Percentiles rank a stretch among this genome's conserved stretches.
Evolutionary conservation across 257 asterid genomes (phyloP).

Genomic region (Osmanthus fragrans): DNA sequence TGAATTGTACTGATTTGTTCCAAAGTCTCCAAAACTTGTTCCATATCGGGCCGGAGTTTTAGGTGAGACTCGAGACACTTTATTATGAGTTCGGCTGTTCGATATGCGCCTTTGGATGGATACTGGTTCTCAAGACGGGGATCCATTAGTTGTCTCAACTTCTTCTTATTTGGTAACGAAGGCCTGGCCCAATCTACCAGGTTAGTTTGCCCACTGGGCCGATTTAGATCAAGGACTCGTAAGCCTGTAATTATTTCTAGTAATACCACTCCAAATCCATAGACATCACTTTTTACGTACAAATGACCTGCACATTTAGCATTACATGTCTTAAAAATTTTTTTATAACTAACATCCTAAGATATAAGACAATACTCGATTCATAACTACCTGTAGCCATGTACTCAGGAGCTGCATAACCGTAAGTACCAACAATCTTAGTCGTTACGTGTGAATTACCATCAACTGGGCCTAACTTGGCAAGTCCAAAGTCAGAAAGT

Average conservation of each 20-base stretch:
- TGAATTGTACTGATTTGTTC: conserved; percentile 36
- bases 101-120: conserved; percentile 51
- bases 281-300: conserved; percentile 82
- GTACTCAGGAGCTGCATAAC: conserved; percentile 89
- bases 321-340: not conserved
- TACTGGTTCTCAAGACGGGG: conserved; percentile 59
- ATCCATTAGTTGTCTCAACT: conserved; percentile 62
- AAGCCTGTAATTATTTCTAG: conserved; percentile 69
- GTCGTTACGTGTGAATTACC: conserved; percentile 83
- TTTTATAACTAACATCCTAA: not conserved
- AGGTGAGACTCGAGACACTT: conserved; percentile 74
- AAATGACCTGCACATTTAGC: conserved; percentile 57
- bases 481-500: conserved; percentile 90
- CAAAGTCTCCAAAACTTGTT: conserved; percentile 40
- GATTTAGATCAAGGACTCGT: conserved; percentile 55
- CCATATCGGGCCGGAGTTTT: conserved; percentile 67
- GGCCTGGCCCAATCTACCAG: conserved; percentile 87
- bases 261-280: conserved; percentile 80
- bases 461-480: conserved; percentile 79
- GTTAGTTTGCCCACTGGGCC: conserved; percentile 56
- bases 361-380: not conserved
- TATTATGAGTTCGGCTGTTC: conserved; percentile 41
- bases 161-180: conserved; percentile 52
- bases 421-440: conserved; percentile 69
- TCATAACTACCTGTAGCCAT: conserved; percentile 67